phyloP scores from a whole-genome alignment of 2,329 filamentous ascomycete species.

The Neoascochyta sp. region DNA sequence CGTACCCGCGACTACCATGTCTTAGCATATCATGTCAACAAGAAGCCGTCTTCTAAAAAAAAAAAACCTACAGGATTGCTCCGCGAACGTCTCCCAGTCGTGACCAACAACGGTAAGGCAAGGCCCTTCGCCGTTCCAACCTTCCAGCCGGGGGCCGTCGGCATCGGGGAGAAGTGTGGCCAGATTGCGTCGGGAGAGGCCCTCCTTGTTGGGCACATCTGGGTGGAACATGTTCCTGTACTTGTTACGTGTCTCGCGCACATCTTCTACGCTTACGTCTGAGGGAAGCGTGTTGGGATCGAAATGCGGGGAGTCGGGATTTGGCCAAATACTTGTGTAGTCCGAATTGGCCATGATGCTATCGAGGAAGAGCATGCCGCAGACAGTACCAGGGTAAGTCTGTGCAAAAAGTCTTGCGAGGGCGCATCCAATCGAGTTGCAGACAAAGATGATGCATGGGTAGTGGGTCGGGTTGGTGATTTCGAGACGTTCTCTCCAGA shows the following conservation, averaged over 20 bases:
- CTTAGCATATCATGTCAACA: too few species aligned
- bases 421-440: conserved; percentile 53
- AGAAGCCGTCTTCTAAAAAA: background rate
- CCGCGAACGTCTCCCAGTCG: conserved; percentile 52
- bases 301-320: conserved; percentile 51
- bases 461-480: conserved; percentile 32
- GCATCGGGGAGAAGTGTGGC: conserved; percentile 44
- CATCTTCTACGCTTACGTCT: conserved; percentile 36
- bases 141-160: conserved; percentile 42
- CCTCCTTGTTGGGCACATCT: conserved; percentile 49
- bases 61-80: conserved; percentile 39
- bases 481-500: conserved; percentile 35
- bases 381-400: conserved; percentile 45
- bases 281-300: conserved; percentile 41
- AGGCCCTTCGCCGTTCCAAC: conserved; percentile 36
- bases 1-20: too few species aligned
- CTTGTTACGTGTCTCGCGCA: conserved; percentile 35
- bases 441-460: conserved; percentile 45
- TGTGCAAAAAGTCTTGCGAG: conserved; percentile 52
- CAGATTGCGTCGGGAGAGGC: conserved; percentile 48
- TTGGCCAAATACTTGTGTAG: conserved; percentile 54
- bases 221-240: conserved; percentile 49
- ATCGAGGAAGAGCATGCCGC: conserved; percentile 53
- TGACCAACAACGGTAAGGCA: conserved; percentile 53
- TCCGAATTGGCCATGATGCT: conserved; percentile 57